Percentiles rank a stretch among this genome's conserved stretches.
These are phyloP conservation scores for Cryptococcus amylolentus DNA, from an alignment of 1,284 basidiomycete genomes.

Conservation along the genomic window DNA sequence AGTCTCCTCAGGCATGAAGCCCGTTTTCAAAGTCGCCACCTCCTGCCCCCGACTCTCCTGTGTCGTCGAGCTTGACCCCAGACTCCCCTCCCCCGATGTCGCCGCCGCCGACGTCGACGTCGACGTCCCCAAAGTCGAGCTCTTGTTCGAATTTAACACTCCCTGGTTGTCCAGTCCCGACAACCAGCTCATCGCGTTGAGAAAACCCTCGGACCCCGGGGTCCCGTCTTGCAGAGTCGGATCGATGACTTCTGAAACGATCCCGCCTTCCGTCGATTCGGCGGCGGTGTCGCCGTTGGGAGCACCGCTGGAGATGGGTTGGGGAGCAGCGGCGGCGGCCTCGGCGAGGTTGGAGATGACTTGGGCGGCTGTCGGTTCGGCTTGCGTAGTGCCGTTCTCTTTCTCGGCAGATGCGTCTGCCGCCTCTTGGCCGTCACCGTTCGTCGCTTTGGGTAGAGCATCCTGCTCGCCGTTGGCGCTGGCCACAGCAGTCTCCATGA, in stretches of 20 bases:
- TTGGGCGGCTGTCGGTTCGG: neutral
- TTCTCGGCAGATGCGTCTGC: neutral
- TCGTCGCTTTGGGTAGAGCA: neutral
- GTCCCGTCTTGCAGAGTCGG: constrained; percentile 4
- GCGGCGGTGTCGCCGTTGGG: neutral
- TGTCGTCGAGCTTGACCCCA: neutral
- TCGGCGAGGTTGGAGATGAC: too few species aligned
- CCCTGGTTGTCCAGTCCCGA: constrained; percentile 18
- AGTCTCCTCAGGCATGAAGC: neutral
- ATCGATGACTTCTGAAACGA: constrained; percentile 1
- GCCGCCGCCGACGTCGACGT: neutral
- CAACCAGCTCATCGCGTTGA: constrained; percentile 44
- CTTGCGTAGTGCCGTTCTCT: neutral
- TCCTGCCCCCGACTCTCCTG: too few species aligned
- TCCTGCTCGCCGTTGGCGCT: constrained; percentile 8
- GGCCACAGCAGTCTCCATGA: constrained; percentile 24
- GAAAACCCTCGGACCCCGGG: constrained; percentile 22
- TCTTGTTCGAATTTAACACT: constrained; percentile 11
- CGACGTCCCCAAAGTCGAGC: neutral
- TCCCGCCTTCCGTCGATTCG: neutral
- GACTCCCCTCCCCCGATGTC: too few species aligned
- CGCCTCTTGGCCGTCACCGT: neutral
- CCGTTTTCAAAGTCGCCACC: neutral
- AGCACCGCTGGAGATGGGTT: too few species aligned
- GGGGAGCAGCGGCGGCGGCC: too few species aligned